A percentile compares a stretch with the other conserved stretches of the same genome.
Evolutionary conservation across 2,329 filamentous ascomycete genomes (phyloP).

Genomic region (Helotiales sp.): DNA sequence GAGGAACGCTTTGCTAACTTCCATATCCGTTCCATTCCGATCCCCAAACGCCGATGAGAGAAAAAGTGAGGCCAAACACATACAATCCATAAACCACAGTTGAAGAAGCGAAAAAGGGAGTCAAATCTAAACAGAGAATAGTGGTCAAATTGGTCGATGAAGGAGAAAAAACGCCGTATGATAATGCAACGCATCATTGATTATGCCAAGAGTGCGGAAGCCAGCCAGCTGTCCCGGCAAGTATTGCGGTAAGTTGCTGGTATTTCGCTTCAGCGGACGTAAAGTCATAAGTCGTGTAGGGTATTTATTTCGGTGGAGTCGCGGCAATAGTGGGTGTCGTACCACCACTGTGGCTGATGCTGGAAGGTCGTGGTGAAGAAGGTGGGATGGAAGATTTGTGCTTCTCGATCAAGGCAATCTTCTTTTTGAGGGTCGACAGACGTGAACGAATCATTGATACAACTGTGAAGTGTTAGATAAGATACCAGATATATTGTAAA

Average conservation of each 20-base stretch:
- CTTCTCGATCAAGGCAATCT: conserved; percentile 60
- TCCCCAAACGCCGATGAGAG: not conserved
- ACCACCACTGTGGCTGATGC: conserved; percentile 32
- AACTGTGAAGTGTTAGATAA: conserved; percentile 46
- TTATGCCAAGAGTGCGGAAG: not conserved
- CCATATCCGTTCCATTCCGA: not conserved
- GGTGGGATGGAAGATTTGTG: conserved; percentile 32
- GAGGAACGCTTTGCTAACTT: not conserved
- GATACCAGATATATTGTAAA: not conserved
- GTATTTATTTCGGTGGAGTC: conserved; percentile 32
- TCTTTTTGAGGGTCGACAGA: conserved; percentile 57
- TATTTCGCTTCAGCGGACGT: not conserved
- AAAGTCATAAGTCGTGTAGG: conserved; percentile 1
- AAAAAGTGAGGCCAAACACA: not conserved
- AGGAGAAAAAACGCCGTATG: not conserved
- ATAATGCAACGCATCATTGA: not conserved
- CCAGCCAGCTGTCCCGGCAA: not conserved
- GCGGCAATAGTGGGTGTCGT: conserved; percentile 34
- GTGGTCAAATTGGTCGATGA: not conserved
- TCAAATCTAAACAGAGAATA: not conserved
- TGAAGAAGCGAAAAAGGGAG: not conserved
- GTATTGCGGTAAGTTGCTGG: not conserved
- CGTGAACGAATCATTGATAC: conserved; percentile 62
- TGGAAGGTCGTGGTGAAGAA: conserved; percentile 31
- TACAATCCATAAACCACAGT: not conserved